Conservation (phyloP, 768 basidiomycete species). For the Rhodotorula paludigena region DNA sequence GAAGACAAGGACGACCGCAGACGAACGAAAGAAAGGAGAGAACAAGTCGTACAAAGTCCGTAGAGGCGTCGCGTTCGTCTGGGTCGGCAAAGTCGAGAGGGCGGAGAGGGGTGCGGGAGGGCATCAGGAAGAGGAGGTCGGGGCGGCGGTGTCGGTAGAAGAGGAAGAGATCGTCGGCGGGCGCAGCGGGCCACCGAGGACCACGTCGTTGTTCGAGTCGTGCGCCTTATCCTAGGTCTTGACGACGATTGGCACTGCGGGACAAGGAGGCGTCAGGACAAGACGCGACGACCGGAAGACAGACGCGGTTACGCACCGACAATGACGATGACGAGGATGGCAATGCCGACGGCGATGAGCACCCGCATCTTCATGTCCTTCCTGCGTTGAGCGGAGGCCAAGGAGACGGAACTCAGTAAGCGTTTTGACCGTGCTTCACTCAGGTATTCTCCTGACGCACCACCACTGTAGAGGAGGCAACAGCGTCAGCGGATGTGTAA, state of each 20-base stretch:
- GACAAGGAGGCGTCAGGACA: too few species aligned
- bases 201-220: constrained; percentile 32
- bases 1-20: neutral
- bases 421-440: neutral
- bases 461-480: constrained; percentile 22
- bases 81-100: too few species aligned
- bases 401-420: constrained; percentile 9
- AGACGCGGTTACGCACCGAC: constrained; percentile 53
- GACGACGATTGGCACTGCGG: constrained; percentile 38
- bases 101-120: neutral
- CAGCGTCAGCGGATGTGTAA: neutral
- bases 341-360: constrained; percentile 85
- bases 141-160: too few species aligned
- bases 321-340: constrained; percentile 88
- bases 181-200: neutral
- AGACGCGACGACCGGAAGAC: neutral
- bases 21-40: neutral
- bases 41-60: neutral
- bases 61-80: too few species aligned
- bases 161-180: neutral
- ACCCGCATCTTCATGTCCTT: constrained; percentile 76
- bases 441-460: constrained; percentile 20
- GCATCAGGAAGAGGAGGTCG: neutral
- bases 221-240: constrained; percentile 39
- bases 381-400: constrained; percentile 12